Evolutionary conservation across 1,284 basidiomycete genomes (phyloP).

Genomic region (Rhodotorula sp.): DNA sequence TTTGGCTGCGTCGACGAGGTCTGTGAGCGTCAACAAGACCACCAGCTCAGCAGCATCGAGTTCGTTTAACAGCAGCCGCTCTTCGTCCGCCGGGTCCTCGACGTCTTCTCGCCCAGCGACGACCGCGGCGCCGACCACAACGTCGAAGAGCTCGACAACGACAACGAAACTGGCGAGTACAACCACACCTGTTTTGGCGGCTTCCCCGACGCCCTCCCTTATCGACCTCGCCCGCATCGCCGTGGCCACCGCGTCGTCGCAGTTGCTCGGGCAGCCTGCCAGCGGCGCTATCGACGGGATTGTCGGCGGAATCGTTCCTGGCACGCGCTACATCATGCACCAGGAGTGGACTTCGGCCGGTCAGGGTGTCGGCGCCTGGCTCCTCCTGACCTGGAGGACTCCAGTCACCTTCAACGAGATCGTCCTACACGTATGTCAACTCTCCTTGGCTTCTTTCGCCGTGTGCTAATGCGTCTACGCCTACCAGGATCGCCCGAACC

Average conservation of each 20-base stretch:
- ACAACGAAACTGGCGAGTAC: background rate
- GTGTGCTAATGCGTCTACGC: background rate
- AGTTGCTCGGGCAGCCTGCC: background rate
- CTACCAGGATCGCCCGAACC: slow-evolving; percentile 30
- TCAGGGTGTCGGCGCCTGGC: slow-evolving; percentile 12
- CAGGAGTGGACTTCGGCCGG: slow-evolving; percentile 22
- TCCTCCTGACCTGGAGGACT: slow-evolving; percentile 12
- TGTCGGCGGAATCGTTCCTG: background rate
- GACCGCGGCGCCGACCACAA: background rate
- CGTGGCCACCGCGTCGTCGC: slow-evolving; percentile 6
- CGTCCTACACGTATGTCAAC: slow-evolving; percentile 18
- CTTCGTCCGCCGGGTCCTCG: background rate
- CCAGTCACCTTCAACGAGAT: slow-evolving; percentile 29
- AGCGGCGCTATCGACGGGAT: slow-evolving; percentile 1
- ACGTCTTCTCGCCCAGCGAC: background rate
- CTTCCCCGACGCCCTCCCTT: background rate
- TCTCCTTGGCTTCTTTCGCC: background rate
- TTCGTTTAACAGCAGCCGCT: background rate
- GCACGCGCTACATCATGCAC: background rate
- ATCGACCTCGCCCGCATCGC: slow-evolving; percentile 12
- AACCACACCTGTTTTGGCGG: background rate
- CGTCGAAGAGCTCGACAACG: background rate
- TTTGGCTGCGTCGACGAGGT: background rate
- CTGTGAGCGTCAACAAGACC: background rate
- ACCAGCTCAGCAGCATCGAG: background rate